Evolutionary conservation across 225 moss, liverwort and hornwort species (phyloP).

Genomic region (Polytrichum commune): DNA sequence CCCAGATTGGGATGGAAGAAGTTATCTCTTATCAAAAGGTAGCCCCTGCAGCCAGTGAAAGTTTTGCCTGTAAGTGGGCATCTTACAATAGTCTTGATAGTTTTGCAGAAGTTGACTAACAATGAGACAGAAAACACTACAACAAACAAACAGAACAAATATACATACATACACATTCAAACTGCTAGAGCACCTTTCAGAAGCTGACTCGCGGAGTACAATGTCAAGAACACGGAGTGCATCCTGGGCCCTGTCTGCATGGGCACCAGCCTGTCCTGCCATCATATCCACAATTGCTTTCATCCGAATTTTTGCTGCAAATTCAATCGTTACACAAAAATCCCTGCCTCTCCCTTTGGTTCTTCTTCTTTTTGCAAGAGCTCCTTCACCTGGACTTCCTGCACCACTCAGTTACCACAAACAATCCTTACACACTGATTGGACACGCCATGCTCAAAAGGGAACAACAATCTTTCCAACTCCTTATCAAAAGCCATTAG

Average conservation of each 20-base stretch:
- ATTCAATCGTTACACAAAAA: slow-evolving; percentile 36
- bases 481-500: too few species aligned
- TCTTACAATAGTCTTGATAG: too few species aligned
- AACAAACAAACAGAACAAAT: too few species aligned
- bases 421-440: neutral
- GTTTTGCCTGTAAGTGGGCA: too few species aligned
- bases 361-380: slow-evolving; percentile 20
- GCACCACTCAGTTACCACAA: neutral
- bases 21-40: slow-evolving; percentile 47
- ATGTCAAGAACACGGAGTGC: slow-evolving; percentile 83
- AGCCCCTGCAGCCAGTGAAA: slow-evolving; percentile 27
- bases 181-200: slow-evolving; percentile 39
- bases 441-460: neutral
- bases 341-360: slow-evolving; percentile 34
- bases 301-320: slow-evolving; percentile 52
- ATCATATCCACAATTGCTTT: slow-evolving; percentile 32
- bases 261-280: slow-evolving; percentile 14
- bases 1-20: slow-evolving; percentile 73
- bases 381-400: slow-evolving; percentile 17
- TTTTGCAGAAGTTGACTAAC: too few species aligned
- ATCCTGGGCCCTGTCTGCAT: slow-evolving; percentile 42
- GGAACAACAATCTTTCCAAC: neutral
- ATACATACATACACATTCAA: too few species aligned
- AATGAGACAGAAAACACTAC: too few species aligned
- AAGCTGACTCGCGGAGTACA: slow-evolving; percentile 78